phyloP scores from a whole-genome alignment of 2,329 filamentous ascomycete species.

The Claviceps spartinae region DNA sequence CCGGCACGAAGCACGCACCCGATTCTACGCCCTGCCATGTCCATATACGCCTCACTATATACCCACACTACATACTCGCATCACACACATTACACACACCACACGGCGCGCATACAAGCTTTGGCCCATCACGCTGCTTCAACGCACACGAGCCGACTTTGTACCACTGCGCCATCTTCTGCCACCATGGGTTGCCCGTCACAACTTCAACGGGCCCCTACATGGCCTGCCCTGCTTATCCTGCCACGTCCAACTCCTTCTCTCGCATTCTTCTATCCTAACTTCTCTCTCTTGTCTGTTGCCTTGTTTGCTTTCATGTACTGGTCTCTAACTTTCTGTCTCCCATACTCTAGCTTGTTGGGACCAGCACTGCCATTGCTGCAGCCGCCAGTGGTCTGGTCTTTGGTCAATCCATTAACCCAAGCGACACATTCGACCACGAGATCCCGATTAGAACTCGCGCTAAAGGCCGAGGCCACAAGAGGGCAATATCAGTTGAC shows the following conservation, averaged over 20 bases:
- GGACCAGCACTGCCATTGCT: conserved; percentile 47
- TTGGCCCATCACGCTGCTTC: neutral
- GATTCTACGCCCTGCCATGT: neutral
- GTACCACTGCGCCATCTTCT: conserved; percentile 3
- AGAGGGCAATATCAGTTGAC: conserved; percentile 21
- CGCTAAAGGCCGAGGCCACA: conserved; percentile 10
- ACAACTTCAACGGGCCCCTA: conserved; percentile 1
- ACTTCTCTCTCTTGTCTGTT: neutral
- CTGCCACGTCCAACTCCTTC: neutral
- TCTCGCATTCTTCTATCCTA: neutral
- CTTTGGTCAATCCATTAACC: conserved; percentile 40
- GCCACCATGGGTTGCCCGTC: neutral
- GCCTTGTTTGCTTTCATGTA: neutral
- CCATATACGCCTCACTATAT: neutral
- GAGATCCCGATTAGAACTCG: conserved; percentile 9
- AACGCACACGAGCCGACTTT: neutral
- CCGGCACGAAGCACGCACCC: neutral
- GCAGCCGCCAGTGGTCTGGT: conserved; percentile 45
- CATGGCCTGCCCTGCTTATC: neutral
- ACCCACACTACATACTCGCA: conserved; percentile 1
- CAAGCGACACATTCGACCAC: conserved; percentile 16
- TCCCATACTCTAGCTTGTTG: conserved; percentile 36
- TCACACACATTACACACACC: neutral
- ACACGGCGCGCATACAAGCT: neutral
- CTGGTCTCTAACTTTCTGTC: conserved; percentile 10